Evolutionary conservation across 495 filamentous ascomycete species (phyloP), one percentile per base, ranked within the genome.

Genomic region (Podospora sp.): DNA sequence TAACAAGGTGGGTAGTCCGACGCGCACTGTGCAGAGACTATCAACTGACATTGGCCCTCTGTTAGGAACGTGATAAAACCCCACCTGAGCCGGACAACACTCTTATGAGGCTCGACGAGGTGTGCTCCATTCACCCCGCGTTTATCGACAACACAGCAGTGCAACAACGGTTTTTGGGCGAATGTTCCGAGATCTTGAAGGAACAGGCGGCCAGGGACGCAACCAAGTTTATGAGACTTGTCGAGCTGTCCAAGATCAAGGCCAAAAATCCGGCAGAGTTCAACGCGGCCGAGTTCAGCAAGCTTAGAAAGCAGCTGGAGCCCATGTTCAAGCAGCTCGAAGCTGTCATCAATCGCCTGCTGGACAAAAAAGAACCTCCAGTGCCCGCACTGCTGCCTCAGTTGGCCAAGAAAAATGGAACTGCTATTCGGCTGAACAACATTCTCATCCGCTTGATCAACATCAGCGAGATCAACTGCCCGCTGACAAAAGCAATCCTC

Each of bases 371-470:
- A 21, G 60, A 71, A 2, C 40, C 63, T 14, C 40, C 40, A 2
- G 40, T 46, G 40, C 40, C 40, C 18, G 40, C 29, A 9, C 22
- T 76, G 3, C 74, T 93, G 65, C 83, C 88, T 70, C 86, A 88
- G 40, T 67, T 84, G 61, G 79, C 78, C 29, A 68, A 69, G 60
- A 78, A 79, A 49, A 69, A 73, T 24, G 79, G 77, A 65, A 65
- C 84, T 62, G 72, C 80, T 56, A 72, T 81, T 81, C 85, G 77
- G 63, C 86, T 83, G 79, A 87, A 24, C 79, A 90, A 81, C 81
- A 88, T 81, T 71, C 75, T 96, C 36, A 81, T 86, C 25, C 86
- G 91, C 68, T 86, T 90, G 6, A 85, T 89, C 65, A 87, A 88
- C 68, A 82, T 85, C 6, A 81, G 85, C 25, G 91, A 94, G 68